A percentile compares a stretch with the other conserved stretches of the same genome.
These are phyloP conservation scores for Psilocybe mexicana DNA, from an alignment of 1,284 basidiomycete genomes.

Conservation along the genomic window DNA sequence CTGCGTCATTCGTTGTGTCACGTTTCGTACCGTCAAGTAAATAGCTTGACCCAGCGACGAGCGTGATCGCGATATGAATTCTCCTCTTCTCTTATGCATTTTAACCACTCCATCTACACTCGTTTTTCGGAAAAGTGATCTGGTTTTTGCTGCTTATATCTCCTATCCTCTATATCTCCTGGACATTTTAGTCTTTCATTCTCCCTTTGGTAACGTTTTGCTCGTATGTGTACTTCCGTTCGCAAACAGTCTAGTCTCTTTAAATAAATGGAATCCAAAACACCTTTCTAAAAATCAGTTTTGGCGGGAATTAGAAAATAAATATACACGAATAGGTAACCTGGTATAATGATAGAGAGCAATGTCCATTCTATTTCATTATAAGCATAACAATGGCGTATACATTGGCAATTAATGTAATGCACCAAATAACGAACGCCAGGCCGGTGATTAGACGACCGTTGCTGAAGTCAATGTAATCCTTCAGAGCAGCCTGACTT, in stretches of 20 bases:
- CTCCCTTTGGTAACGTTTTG: neutral
- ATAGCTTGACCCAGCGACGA: conserved; percentile 56
- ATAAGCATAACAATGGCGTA: conserved; percentile 53
- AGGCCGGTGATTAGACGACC: conserved; percentile 45
- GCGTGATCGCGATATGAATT: conserved; percentile 55
- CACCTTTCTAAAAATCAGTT: neutral
- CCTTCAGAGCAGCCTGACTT: conserved; percentile 1
- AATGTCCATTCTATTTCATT: conserved; percentile 27
- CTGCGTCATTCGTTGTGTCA: conserved; percentile 54
- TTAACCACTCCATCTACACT: conserved; percentile 14
- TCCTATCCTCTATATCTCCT: neutral
- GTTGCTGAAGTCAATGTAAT: conserved; percentile 42
- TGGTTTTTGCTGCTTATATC: conserved; percentile 2
- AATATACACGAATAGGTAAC: conserved; percentile 9
- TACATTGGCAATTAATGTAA: conserved; percentile 63
- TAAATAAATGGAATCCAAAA: neutral
- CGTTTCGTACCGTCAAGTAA: conserved; percentile 61
- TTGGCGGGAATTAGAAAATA: neutral
- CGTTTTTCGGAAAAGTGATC: conserved; percentile 11
- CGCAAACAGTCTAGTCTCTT: neutral
- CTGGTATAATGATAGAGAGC: conserved; percentile 5
- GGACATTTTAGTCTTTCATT: neutral
- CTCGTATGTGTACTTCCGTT: neutral
- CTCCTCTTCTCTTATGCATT: conserved; percentile 11
- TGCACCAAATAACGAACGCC: conserved; percentile 56